A percentile compares a stretch with the other conserved stretches of the same genome.
Conservation (phyloP, 2,329 filamentous ascomycete species). For the Hymenoscyphus fraxineus region DNA sequence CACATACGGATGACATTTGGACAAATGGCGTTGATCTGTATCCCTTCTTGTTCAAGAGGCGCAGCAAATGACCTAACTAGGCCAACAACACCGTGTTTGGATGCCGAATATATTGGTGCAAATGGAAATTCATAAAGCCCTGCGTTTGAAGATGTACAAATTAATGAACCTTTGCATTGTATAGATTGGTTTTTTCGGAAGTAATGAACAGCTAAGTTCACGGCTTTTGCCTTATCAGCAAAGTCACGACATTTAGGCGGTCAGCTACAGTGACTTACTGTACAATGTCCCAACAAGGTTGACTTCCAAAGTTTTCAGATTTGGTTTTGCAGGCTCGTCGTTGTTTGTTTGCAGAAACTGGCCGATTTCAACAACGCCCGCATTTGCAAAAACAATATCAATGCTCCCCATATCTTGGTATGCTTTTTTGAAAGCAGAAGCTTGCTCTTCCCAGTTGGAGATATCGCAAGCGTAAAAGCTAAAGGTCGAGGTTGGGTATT, state of each 20-base stretch:
- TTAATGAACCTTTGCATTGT: constrained; percentile 36
- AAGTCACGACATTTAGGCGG: neutral
- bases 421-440: constrained; percentile 24
- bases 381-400: constrained; percentile 33
- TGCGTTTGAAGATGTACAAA: constrained; percentile 52
- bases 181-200: constrained; percentile 42
- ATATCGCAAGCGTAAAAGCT: constrained; percentile 29
- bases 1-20: constrained; percentile 47
- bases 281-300: constrained; percentile 27
- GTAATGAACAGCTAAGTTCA: constrained; percentile 48
- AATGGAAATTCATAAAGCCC: constrained; percentile 50
- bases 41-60: constrained; percentile 39
- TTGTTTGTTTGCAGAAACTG: constrained; percentile 17
- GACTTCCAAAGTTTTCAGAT: constrained; percentile 26
- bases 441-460: constrained; percentile 26
- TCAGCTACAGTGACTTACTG: constrained; percentile 15
- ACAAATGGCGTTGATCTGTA: constrained; percentile 50
- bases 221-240: constrained; percentile 34
- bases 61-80: constrained; percentile 46
- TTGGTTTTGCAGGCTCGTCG: constrained; percentile 20
- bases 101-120: constrained; percentile 47
- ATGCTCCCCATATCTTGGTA: constrained; percentile 26
- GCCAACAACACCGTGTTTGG: constrained; percentile 47
- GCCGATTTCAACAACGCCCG: constrained; percentile 24
- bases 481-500: constrained; percentile 19